Evolutionary conservation across 805 yeast genomes (phyloP).

Genomic region (Kluyveromyces aestuarii): DNA sequence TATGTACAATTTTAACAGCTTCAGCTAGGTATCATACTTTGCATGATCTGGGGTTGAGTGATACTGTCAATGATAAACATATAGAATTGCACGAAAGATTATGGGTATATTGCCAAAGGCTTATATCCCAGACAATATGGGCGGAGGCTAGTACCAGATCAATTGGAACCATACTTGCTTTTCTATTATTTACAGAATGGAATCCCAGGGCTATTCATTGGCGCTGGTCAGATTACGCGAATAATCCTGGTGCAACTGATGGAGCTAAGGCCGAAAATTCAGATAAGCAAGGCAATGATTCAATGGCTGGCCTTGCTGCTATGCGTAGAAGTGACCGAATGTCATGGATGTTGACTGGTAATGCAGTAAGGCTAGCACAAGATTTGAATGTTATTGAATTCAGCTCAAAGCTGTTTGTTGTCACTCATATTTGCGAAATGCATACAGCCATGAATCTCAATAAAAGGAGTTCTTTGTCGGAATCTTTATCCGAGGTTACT

Average conservation of each 20-base stretch:
- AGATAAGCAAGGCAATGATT: slow-evolving; percentile 32
- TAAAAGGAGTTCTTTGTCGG: slow-evolving; percentile 67
- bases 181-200: slow-evolving; percentile 86
- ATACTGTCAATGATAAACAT: slow-evolving; percentile 33
- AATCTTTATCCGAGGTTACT: slow-evolving; percentile 60
- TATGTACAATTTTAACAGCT: slow-evolving; percentile 74
- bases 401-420: slow-evolving; percentile 65
- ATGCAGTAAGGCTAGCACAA: slow-evolving; percentile 78
- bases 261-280: slow-evolving; percentile 10
- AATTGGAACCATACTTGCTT: slow-evolving; percentile 78
- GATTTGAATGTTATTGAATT: slow-evolving; percentile 74
- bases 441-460: slow-evolving; percentile 76
- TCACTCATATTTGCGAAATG: slow-evolving; percentile 79
- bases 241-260: slow-evolving; percentile 34
- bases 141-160: slow-evolving; percentile 86
- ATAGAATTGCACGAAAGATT: slow-evolving; percentile 65
- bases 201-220: slow-evolving; percentile 90
- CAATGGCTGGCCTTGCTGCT: slow-evolving; percentile 69
- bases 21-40: slow-evolving; percentile 68
- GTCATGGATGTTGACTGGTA: slow-evolving; percentile 92
- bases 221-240: slow-evolving; percentile 80
- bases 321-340: slow-evolving; percentile 79
- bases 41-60: slow-evolving; percentile 30
- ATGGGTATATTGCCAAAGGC: slow-evolving; percentile 76
- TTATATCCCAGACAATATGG: slow-evolving; percentile 85